Evolutionary conservation across 345 rosid genomes (phyloP).

Genomic region (Mangifera indica): DNA sequence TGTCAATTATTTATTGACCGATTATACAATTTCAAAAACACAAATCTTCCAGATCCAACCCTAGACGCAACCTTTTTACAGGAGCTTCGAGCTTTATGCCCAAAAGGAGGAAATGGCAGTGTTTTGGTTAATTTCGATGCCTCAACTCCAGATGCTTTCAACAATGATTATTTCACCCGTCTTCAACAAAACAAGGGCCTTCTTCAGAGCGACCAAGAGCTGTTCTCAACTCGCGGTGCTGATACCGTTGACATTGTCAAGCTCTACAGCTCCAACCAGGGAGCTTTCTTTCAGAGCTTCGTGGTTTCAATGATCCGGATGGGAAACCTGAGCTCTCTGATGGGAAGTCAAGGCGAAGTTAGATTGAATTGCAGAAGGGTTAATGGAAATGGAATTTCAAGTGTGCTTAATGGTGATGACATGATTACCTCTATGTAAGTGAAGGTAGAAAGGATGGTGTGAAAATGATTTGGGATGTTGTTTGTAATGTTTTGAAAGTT

Average conservation of each 20-base stretch:
- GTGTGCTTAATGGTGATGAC: neutral
- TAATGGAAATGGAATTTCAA: slow-evolving; percentile 20
- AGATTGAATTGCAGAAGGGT: slow-evolving; percentile 53
- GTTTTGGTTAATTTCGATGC: slow-evolving; percentile 43
- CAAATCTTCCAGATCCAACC: slow-evolving; percentile 49
- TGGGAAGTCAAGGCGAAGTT: slow-evolving; percentile 54
- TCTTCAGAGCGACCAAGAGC: slow-evolving; percentile 57
- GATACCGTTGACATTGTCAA: slow-evolving; percentile 41
- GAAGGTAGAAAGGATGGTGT: neutral
- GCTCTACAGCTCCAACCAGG: slow-evolving; percentile 38
- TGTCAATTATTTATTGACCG: slow-evolving; percentile 36
- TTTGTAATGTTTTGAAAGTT: too few relatives aligned
- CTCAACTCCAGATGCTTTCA: slow-evolving; percentile 50
- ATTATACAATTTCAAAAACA: slow-evolving; percentile 44
- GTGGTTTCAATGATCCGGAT: slow-evolving; percentile 54
- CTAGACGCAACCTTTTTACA: slow-evolving; percentile 41
- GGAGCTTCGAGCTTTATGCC: slow-evolving; percentile 44
- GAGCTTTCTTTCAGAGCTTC: slow-evolving; percentile 54
- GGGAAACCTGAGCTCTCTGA: slow-evolving; percentile 55
- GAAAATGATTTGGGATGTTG: too few relatives aligned
- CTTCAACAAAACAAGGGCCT: slow-evolving; percentile 45
- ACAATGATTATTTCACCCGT: slow-evolving; percentile 49
- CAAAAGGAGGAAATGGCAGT: slow-evolving; percentile 39
- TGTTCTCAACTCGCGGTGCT: slow-evolving; percentile 50
- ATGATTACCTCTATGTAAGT: slow-evolving; percentile 16